Conservation (phyloP, 768 basidiomycete species). For the Termitomyces sp. region DNA sequence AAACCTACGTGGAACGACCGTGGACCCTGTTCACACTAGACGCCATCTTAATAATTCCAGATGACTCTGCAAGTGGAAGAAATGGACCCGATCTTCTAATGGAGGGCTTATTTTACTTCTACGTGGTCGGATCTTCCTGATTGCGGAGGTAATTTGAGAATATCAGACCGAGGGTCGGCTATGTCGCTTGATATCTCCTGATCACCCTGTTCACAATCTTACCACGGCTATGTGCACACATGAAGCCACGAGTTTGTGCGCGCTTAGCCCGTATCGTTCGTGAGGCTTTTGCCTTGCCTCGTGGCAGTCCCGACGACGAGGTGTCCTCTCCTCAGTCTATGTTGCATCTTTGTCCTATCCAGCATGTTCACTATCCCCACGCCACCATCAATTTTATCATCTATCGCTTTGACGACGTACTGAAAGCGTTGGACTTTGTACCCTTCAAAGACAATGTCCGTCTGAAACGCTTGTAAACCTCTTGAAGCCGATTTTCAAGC, state of each 20-base stretch:
- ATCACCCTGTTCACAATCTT: not conserved
- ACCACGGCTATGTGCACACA: not conserved
- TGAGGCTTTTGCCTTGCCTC: not conserved
- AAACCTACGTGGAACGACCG: not conserved
- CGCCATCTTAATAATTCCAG: not conserved
- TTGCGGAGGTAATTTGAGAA: not conserved
- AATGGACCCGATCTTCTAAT: not conserved
- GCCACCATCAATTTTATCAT: too few species aligned
- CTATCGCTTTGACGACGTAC: not conserved
- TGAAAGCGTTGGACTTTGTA: not conserved
- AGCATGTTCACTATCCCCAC: not conserved
- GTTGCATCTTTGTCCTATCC: not conserved
- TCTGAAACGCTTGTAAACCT: not conserved
- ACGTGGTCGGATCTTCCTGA: not conserved
- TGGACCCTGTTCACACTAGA: not conserved
- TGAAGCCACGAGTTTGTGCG: not conserved
- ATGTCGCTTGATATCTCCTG: not conserved
- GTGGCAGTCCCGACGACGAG: not conserved
- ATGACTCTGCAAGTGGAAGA: not conserved
- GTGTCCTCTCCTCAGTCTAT: not conserved
- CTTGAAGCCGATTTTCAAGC: not conserved
- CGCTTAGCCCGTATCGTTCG: not conserved
- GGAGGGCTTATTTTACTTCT: not conserved
- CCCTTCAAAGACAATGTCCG: not conserved
- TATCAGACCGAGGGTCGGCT: not conserved